Base-by-base conservation (phyloP, 2,329 filamentous ascomycete species). In the Epichloe uncinata region DNA sequence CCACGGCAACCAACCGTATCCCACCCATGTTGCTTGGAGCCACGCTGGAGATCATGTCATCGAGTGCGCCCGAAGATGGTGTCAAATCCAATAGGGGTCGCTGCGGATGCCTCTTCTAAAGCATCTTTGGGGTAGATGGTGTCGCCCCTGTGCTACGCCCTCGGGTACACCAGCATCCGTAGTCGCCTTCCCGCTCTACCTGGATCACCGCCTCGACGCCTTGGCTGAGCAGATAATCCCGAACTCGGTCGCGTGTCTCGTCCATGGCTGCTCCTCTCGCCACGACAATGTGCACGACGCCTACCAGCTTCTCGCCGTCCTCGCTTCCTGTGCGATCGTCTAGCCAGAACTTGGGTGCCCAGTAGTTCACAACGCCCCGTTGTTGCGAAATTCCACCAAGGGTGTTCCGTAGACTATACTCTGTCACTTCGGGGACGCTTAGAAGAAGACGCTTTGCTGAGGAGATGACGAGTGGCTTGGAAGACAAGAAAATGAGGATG, bases 271-370 rank as follows among this genome's bases (percentile, higher is more conserved):
- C 81, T 2, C 76, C 79, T 22, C 79, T 77, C 1, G 82, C 79
- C 1, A 87, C 87, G 52, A 88, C 81, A 38, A 96, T 78, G 61
- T 96, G 91, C 53, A 96, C 90, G 1, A 93, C 84, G 2, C 91
- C 91, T 12, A 90, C 69, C 2, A 96, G 74, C 54, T 73, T 78
- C 51, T 73, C 71, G 2, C 65, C 69, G 3, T 65, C 61, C 20
- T 69, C 68, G 8, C 62, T 67, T 3, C 67, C 66, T 16, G 65
- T 67, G 11, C 77, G 70, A 54, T 95, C 89, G 58, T 94, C 87
- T 13, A 93, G 71, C 93, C 93, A 98, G 62, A 97, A 96, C 59
- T 89, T 85, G 7, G 91, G 90, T 1, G 86, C 87, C 1, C 85
- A 77, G 60, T 96, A 97, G 48, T 85, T 83, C 0, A 85, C 82